A percentile compares a stretch with the other conserved stretches of the same genome.
Evolutionary conservation across 2,329 filamentous ascomycete species (phyloP).

Genomic region (Neofusicoccum ribis): DNA sequence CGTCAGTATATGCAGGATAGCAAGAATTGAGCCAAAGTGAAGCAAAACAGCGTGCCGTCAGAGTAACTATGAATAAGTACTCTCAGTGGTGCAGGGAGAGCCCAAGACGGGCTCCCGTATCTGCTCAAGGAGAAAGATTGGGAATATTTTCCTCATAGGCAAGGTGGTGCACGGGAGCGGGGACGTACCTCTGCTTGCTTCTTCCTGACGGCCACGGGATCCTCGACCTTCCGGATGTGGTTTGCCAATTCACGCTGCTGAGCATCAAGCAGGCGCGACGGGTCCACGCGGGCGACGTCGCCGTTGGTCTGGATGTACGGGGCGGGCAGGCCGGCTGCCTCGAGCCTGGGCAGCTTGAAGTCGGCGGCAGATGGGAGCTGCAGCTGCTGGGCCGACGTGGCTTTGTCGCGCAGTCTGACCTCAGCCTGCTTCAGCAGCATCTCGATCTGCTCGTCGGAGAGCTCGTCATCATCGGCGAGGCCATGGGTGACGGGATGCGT

Average conservation of each 20-base stretch:
- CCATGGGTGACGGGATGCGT: constrained; percentile 8
- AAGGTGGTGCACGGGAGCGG: constrained; percentile 27
- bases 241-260: constrained; percentile 50
- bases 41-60: constrained; percentile 48
- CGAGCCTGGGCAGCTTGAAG: constrained; percentile 54
- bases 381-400: constrained; percentile 27
- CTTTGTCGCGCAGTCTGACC: constrained; percentile 52
- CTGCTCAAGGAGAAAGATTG: constrained; percentile 71
- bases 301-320: constrained; percentile 57
- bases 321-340: constrained; percentile 48
- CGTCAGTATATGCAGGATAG: constrained; percentile 9
- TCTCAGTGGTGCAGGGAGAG: constrained; percentile 71
- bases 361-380: constrained; percentile 19
- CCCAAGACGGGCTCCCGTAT: constrained; percentile 77
- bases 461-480: constrained; percentile 34
- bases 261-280: constrained; percentile 50
- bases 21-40: not conserved
- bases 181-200: constrained; percentile 52
- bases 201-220: constrained; percentile 51
- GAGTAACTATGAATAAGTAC: constrained; percentile 74
- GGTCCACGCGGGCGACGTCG: constrained; percentile 55
- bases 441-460: constrained; percentile 58
- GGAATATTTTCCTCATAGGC: constrained; percentile 76
- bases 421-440: constrained; percentile 63
- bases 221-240: constrained; percentile 55